Base-by-base conservation (phyloP, 2,329 filamentous ascomycete genomes). In the Chaetomiaceae sp. region DNA sequence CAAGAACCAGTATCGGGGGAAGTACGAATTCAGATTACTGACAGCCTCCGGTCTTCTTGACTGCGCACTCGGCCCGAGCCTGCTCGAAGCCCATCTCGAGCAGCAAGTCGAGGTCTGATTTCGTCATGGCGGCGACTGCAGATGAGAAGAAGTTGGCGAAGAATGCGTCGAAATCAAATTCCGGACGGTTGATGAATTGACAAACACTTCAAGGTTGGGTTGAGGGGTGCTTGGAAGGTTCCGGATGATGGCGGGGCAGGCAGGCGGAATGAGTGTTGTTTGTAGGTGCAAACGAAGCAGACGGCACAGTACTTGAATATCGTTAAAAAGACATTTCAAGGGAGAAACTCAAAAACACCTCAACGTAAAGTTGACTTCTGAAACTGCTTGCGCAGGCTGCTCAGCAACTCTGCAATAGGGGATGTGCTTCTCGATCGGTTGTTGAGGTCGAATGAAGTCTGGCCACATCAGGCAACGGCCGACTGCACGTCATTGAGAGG, bases 21-120 rank as follows among this genome's bases (percentile, higher is more conserved):
- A 51, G 20, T 6, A 38, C 47, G 31, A 4, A 31, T 1, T 11
- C 9, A 3, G 14, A 17, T 15, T 8, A 75, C 87, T 72, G 75
- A 90, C 91, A 73, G 54, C 88, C 88, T 58, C 91, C 90, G 12
- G 84, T 82, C 66, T 88, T 89, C 72, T 92, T 89, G 60, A 96
- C 78, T 33, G 94, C 94, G 42, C 97, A 73, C 68, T 91, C 82
- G 43, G 90, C 86, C 61, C 89, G 85, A 65, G 89, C 83, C 65
- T 84, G 82, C 60, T 95, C 89, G 66, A 99, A 99, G 71, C 84
- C 84, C 83, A 88, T 87, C 48, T 87, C 83, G 59, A 86, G 67
- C 63, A 88, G 72, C 33, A 78, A 71, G 17, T 84, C 77, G 17
- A 86, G 73, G 63, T 86, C 83, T 40, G 81, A 77, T 58, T 78